Evolutionary conservation across 768 basidiomycete species (phyloP).

Genomic region (Galerina sulciceps): DNA sequence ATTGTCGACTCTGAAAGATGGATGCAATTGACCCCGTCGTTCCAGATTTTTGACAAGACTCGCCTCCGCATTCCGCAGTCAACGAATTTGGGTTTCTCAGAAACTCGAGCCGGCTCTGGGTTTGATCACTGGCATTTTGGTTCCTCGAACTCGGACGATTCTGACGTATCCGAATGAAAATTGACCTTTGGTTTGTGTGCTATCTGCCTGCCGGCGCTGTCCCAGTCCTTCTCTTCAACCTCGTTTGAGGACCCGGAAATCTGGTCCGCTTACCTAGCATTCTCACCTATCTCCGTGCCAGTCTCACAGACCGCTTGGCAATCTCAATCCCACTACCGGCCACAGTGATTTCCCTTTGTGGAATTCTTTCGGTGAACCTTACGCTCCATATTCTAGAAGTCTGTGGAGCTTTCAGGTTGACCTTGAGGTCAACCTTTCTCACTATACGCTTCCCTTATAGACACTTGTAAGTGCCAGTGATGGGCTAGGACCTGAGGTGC

Average conservation of each 20-base stretch:
- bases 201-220: not conserved
- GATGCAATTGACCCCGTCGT: slow-evolving; percentile 9
- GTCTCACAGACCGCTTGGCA: too few relatives aligned
- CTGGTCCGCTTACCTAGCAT: not conserved
- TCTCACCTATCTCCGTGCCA: not conserved
- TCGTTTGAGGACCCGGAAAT: not conserved
- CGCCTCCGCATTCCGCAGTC: slow-evolving; percentile 16
- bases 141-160: not conserved
- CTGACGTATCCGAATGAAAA: not conserved
- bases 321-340: too few relatives aligned
- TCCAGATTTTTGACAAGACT: slow-evolving; percentile 8
- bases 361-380: too few relatives aligned
- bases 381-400: too few relatives aligned
- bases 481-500: too few relatives aligned
- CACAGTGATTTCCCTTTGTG: too few relatives aligned
- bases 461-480: too few relatives aligned
- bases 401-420: too few relatives aligned
- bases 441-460: too few relatives aligned
- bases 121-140: not conserved
- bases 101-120: not conserved
- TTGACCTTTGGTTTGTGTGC: not conserved
- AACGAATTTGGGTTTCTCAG: slow-evolving; percentile 16
- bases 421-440: too few relatives aligned
- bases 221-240: not conserved
- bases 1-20: not conserved